A percentile compares a stretch with the other conserved stretches of the same genome.
Conservation (phyloP, 2,329 filamentous ascomycete species). For the Sclerotinia subarctica region DNA sequence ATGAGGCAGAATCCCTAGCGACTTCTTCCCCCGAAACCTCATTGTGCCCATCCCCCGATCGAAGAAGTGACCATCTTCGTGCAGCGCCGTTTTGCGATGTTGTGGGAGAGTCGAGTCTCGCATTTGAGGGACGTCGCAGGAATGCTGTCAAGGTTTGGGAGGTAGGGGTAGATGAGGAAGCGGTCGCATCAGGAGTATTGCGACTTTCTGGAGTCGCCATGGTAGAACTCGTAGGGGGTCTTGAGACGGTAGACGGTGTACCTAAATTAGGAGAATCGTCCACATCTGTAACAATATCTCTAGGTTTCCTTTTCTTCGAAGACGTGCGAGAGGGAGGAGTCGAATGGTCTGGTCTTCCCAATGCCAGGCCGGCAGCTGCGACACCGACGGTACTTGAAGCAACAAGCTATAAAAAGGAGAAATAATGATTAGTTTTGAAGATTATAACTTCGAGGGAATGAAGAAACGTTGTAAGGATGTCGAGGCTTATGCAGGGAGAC, state of each 20-base stretch:
- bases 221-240: slow-evolving; percentile 35
- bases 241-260: slow-evolving; percentile 30
- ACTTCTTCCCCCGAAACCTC: slow-evolving; percentile 28
- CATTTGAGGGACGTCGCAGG: slow-evolving; percentile 24
- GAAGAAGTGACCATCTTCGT: slow-evolving; percentile 31
- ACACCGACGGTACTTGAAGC: slow-evolving; percentile 40
- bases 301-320: slow-evolving; percentile 36
- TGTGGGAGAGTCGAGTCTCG: slow-evolving; percentile 29
- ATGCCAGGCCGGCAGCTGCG: slow-evolving; percentile 37
- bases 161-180: slow-evolving; percentile 27
- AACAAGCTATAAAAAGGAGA: slow-evolving; percentile 36
- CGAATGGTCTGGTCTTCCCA: slow-evolving; percentile 36
- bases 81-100: slow-evolving; percentile 25
- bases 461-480: slow-evolving; percentile 1
- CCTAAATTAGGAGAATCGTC: slow-evolving; percentile 27
- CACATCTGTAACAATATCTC: slow-evolving; percentile 28
- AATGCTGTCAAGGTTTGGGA: slow-evolving; percentile 22
- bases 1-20: slow-evolving; percentile 55
- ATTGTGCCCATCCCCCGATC: slow-evolving; percentile 31
- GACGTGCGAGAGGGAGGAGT: slow-evolving; percentile 31
- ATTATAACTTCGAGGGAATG: background rate
- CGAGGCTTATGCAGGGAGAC: slow-evolving; percentile 11
- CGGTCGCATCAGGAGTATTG: slow-evolving; percentile 20
- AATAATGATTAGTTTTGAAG: slow-evolving; percentile 20
- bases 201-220: slow-evolving; percentile 32